phyloP scores from a whole-genome alignment of 2,329 filamentous ascomycete genomes.

The Diaporthe sp. region DNA sequence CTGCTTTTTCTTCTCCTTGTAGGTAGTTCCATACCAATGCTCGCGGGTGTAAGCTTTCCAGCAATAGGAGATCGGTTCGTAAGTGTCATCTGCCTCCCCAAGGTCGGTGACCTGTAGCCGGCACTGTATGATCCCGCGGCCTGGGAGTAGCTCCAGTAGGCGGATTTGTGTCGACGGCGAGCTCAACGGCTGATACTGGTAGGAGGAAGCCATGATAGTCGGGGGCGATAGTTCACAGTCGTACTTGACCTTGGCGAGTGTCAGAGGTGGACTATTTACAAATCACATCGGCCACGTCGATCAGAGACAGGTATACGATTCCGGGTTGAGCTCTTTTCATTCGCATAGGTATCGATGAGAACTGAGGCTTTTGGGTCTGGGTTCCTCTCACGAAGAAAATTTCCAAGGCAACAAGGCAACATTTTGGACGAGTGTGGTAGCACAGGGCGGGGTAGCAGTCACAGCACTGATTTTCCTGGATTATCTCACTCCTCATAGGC shows the following conservation, averaged over 20 bases:
- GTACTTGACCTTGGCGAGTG: background rate
- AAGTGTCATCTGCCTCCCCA: background rate
- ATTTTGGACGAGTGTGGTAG: background rate
- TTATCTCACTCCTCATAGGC: background rate
- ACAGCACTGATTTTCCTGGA: background rate
- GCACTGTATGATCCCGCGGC: background rate
- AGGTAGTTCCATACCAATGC: background rate
- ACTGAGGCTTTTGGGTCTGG: background rate
- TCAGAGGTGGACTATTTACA: background rate
- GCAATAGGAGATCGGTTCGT: background rate
- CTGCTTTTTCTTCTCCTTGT: background rate
- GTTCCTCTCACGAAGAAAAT: background rate
- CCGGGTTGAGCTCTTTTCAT: background rate
- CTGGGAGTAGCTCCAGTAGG: background rate
- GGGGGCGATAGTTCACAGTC: background rate
- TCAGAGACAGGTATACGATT: background rate
- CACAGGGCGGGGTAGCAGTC: background rate
- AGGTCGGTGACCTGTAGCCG: background rate
- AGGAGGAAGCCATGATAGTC: background rate
- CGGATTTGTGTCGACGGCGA: background rate
- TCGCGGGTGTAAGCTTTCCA: background rate
- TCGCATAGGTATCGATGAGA: background rate
- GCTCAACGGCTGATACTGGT: background rate
- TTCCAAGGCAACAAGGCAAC: background rate
- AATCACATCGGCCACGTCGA: background rate